Conservation (phyloP, 2,329 filamentous ascomycete species). For the Penicillium italicum region DNA sequence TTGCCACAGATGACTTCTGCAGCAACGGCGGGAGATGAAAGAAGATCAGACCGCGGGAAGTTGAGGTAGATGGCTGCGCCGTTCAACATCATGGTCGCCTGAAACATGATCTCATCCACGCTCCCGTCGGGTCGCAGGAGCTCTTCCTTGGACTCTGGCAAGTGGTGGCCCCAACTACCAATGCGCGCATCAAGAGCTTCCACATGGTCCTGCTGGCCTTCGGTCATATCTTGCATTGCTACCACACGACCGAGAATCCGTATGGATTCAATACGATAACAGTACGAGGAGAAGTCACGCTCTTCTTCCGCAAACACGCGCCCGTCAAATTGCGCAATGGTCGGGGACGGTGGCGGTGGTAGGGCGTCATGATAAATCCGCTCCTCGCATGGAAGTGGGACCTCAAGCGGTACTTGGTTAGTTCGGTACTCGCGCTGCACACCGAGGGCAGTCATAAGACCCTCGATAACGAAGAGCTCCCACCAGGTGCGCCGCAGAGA, state of each 20-base stretch:
- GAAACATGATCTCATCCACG: constrained; percentile 87
- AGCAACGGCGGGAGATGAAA: constrained; percentile 50
- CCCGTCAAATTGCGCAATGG: constrained; percentile 72
- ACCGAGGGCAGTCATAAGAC: constrained; percentile 72
- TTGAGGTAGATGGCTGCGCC: constrained; percentile 68
- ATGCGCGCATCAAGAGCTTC: constrained; percentile 58
- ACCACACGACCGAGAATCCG: constrained; percentile 76
- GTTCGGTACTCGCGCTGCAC: constrained; percentile 55
- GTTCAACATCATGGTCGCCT: constrained; percentile 75
- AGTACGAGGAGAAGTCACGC: constrained; percentile 72
- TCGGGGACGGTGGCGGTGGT: constrained; percentile 56
- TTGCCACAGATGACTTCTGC: constrained; percentile 49
- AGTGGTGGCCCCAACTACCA: constrained; percentile 73
- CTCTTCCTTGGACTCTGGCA: constrained; percentile 69
- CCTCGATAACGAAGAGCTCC: constrained; percentile 77
- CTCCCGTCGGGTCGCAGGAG: constrained; percentile 66
- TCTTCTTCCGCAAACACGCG: constrained; percentile 68
- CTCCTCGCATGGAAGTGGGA: constrained; percentile 78
- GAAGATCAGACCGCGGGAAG: constrained; percentile 71
- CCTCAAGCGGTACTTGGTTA: constrained; percentile 65
- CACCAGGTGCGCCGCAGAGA: constrained; percentile 89
- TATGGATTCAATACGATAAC: constrained; percentile 77
- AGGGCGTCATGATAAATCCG: constrained; percentile 55
- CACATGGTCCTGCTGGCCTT: constrained; percentile 52
- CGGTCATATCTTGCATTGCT: constrained; percentile 35